phyloP scores from a whole-genome alignment of 306 rosid species.

The Malus orientalis region DNA sequence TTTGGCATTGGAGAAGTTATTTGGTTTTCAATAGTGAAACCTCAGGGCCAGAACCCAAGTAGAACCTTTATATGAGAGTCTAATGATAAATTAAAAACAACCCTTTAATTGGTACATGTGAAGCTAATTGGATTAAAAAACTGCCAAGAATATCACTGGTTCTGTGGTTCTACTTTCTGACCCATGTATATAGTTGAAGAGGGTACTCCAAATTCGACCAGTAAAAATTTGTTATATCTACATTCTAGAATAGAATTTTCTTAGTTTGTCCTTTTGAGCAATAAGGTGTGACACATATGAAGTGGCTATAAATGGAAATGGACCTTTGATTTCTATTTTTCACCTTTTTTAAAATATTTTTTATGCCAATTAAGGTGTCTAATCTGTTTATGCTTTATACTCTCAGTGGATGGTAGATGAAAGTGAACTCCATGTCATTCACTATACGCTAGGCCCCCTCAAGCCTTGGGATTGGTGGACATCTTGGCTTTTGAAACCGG shows the following conservation, averaged over 20 bases:
- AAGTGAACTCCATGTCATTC: constrained; percentile 81
- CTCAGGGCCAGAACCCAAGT: not conserved
- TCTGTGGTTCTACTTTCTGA: not conserved
- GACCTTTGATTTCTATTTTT: not conserved
- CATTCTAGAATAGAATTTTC: not conserved
- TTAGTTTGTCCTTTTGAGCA: not conserved
- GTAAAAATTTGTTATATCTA: not conserved
- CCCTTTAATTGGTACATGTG: not conserved
- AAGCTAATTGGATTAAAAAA: not conserved
- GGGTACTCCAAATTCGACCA: not conserved
- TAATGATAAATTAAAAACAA: not conserved
- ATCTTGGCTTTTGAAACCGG: constrained; percentile 98
- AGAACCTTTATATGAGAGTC: not conserved
- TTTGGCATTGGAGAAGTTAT: not conserved
- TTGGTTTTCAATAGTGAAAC: not conserved
- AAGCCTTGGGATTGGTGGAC: constrained; percentile 99
- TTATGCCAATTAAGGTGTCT: not conserved
- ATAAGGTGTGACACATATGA: not conserved
- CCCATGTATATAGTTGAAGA: not conserved
- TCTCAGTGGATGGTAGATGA: constrained; percentile 98
- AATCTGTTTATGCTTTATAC: constrained; percentile 8
- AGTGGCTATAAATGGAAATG: not conserved
- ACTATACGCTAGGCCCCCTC: constrained; percentile 95
- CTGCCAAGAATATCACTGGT: not conserved
- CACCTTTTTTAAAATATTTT: not conserved